phyloP scores from a whole-genome alignment of 2,329 filamentous ascomycete species.

The Ophiostoma ulmi region DNA sequence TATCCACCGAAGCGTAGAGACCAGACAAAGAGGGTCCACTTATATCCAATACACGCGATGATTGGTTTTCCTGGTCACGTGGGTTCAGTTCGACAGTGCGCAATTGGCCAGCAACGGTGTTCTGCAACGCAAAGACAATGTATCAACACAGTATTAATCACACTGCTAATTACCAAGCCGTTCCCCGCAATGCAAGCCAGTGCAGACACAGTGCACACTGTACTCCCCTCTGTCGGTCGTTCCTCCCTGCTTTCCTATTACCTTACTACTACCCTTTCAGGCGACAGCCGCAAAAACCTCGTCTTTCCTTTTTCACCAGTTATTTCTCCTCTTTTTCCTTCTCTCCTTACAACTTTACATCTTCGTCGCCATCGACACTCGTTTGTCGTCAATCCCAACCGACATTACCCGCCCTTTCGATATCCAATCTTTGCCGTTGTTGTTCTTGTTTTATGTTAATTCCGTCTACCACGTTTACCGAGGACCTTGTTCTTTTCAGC shows the following conservation, averaged over 20 bases:
- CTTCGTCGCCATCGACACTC: slow-evolving; percentile 10
- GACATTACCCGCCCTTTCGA: neutral
- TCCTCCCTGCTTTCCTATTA: slow-evolving; percentile 12
- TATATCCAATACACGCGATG: neutral
- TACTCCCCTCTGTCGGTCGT: slow-evolving; percentile 6
- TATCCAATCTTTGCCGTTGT: neutral
- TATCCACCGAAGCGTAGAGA: slow-evolving; percentile 3
- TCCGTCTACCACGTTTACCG: neutral
- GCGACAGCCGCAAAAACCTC: slow-evolving; percentile 23
- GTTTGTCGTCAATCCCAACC: slow-evolving; percentile 3
- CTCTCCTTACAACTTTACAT: slow-evolving; percentile 8
- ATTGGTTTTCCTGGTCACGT: slow-evolving; percentile 19
- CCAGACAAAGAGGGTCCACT: neutral
- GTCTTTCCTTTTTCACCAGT: slow-evolving; percentile 18
- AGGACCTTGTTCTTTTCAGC: neutral
- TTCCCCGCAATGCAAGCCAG: neutral
- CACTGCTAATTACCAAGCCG: neutral
- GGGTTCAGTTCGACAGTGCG: slow-evolving; percentile 9
- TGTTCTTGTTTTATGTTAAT: too few relatives aligned
- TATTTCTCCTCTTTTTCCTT: slow-evolving; percentile 17
- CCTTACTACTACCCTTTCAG: slow-evolving; percentile 13
- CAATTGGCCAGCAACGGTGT: neutral
- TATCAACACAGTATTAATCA: neutral
- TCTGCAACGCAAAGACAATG: neutral
- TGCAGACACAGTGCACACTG: slow-evolving; percentile 18